Evolutionary conservation across 192 early-diverging fungal species (phyloP), one percentile per base, ranked within the genome.

Genomic region (Entomortierella beljakovae): DNA sequence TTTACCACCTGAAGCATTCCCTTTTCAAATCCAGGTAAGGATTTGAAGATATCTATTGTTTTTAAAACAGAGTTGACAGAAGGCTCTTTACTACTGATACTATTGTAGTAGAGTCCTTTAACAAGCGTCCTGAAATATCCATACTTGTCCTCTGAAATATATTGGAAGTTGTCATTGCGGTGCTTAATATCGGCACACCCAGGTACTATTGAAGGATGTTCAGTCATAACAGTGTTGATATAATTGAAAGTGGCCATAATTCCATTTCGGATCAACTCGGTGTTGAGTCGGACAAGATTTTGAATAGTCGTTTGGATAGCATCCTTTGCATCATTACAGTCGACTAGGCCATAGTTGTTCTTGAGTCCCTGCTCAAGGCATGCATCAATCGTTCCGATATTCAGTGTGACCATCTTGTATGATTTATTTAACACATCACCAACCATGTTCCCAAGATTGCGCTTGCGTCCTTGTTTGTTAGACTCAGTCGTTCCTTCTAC

Each of bases 211-310:
- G 55, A 57, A n/a, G 55, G 55, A 34, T 57, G 23, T 33, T 57
- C 55, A 33, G 55, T 13, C 31, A 34, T 57, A 33, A 57, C n/a
- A 13, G 26, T 35, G 32, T 57, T 57, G 55, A 34, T 57, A 35
- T 57, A 57, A 7, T 57, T 57, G 55, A 57, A 57, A 6, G 55
- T 35, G 7, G 55, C 55, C 55, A 57, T 6, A 33, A 9, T 23
- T 34, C 31, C 55, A 33, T 33, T 35, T 33, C 55, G 26, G n/a
- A 57, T 57, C 20, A 57, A 34, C 2, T 57, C 55, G 1, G 26
- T 57, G 55, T 57, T 57, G 31, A 57, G 10, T 35, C 32, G 32
- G 28, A 57, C 55, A 35, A 34, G 28, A 10, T 34, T 33, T 15
- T 34, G 55, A 20, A 33, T 57, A 20, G 55, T 57, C 23, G 55